Percentiles rank a stretch among this genome's conserved stretches.
phyloP scores from a whole-genome alignment of 768 basidiomycete genomes.

The Polyporus arcularius region DNA sequence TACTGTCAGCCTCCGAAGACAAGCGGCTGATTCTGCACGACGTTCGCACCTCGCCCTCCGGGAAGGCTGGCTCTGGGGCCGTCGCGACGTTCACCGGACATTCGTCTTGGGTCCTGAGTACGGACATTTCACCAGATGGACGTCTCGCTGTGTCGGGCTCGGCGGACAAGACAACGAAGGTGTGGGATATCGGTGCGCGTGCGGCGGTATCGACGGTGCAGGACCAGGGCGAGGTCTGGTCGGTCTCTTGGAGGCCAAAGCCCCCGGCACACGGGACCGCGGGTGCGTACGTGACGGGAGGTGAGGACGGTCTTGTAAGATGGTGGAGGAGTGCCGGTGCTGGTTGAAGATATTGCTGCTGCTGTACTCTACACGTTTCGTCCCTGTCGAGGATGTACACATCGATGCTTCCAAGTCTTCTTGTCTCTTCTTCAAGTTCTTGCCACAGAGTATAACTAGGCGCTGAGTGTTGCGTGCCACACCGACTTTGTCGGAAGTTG shows the following conservation, averaged over 20 bases:
- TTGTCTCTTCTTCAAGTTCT: too few relatives aligned
- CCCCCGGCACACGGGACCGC: slow-evolving; percentile 56
- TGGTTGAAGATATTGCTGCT: slow-evolving; percentile 24
- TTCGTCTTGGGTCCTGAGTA: slow-evolving; percentile 86
- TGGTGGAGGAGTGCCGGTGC: slow-evolving; percentile 80
- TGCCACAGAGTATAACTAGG: too few relatives aligned
- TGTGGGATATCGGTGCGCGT: slow-evolving; percentile 82
- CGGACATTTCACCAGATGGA: slow-evolving; percentile 81
- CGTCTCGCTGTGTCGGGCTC: slow-evolving; percentile 82
- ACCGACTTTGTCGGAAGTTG: too few relatives aligned
- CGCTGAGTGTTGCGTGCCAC: too few relatives aligned
- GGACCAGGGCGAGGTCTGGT: slow-evolving; percentile 83
- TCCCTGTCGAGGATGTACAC: too few relatives aligned
- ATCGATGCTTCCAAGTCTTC: neutral
- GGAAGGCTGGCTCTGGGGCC: slow-evolving; percentile 66
- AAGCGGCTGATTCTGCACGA: slow-evolving; percentile 90
- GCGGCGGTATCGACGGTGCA: slow-evolving; percentile 75
- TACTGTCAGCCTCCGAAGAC: slow-evolving; percentile 91
- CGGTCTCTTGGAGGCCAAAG: slow-evolving; percentile 77
- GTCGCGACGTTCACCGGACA: slow-evolving; percentile 89
- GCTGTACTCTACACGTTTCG: neutral
- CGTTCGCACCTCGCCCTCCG: slow-evolving; percentile 66
- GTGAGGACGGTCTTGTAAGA: slow-evolving; percentile 70
- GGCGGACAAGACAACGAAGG: slow-evolving; percentile 82
- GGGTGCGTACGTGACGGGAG: slow-evolving; percentile 73